Evolutionary conservation across 1,284 basidiomycete genomes (phyloP), one percentile per base, ranked within the genome.

Genomic region (Puccinia polysora): DNA sequence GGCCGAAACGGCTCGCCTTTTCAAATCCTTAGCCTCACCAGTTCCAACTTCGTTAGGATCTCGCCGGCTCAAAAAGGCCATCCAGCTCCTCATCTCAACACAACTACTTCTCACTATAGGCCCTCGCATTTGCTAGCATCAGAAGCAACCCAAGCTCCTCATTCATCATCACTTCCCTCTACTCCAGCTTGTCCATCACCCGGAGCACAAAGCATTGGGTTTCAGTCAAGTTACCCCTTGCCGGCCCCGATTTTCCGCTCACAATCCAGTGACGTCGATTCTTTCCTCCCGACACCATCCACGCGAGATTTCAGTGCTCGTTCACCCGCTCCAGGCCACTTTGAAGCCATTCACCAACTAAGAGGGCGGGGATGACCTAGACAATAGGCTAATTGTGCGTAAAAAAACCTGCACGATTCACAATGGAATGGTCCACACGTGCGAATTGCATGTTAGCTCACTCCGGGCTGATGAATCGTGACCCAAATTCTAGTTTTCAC

Each of bases 321-420:
- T n/a, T 32, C 38, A 7, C 38, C 28, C 43, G 20, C 25, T 55
- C 23, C 43, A 15, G 52, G 52, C 36, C 65, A 68, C 40, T 68
- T 68, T 36, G 55, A 68, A 38, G 65, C 65, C 43, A 68, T 68
- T 20, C 65, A 68, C 45, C 50, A 58, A n/a, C 53, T 68, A 8
- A 15, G 65, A n/a, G 38, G 58, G 28, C 50, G 53, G 45, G 18
- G 40, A 18, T 58, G 30, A 56, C 23, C n/a, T n/a, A n/a, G n/a
- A n/a, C n/a, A n/a, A n/a, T n/a, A n/a, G n/a, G n/a, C n/a, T n/a
- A n/a, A n/a, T n/a, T n/a, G n/a, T n/a, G n/a, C n/a, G n/a, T n/a
- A n/a, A n/a, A n/a, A n/a, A n/a, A n/a, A n/a, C n/a, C n/a, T n/a
- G n/a, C n/a, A n/a, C n/a, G n/a, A n/a, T n/a, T n/a, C n/a, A n/a